Percentiles rank a stretch among this genome's conserved stretches.
Evolutionary conservation across 2,329 filamentous ascomycete genomes (phyloP).

Genomic region (Trichoderma sp.): DNA sequence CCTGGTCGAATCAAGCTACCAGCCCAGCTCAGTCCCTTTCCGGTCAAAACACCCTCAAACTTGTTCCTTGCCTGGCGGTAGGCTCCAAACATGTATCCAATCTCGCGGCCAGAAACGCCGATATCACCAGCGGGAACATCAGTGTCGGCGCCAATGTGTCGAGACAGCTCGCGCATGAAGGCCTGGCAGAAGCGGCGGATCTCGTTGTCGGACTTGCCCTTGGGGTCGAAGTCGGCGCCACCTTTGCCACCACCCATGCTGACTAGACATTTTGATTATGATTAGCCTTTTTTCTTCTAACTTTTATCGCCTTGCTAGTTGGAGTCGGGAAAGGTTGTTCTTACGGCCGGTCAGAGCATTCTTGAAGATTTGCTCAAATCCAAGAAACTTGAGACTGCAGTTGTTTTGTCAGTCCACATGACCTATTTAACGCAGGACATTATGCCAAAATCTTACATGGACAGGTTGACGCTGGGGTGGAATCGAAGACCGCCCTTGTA

Average conservation of each 20-base stretch:
- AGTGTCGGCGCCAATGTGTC: conserved; percentile 93
- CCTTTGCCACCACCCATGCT: conserved; percentile 95
- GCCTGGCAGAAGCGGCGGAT: conserved; percentile 94
- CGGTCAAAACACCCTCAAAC: conserved; percentile 95
- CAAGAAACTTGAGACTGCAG: conserved; percentile 81
- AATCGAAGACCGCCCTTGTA: conserved; percentile 98
- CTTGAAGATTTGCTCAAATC: conserved; percentile 99
- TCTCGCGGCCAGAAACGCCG: conserved; percentile 85
- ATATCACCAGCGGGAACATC: conserved; percentile 98
- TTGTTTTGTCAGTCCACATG: neutral
- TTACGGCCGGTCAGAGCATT: conserved; percentile 93
- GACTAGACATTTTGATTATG: conserved; percentile 30
- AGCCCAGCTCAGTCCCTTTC: conserved; percentile 92
- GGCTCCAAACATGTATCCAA: conserved; percentile 91
- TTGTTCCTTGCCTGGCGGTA: conserved; percentile 85
- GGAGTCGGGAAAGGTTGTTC: conserved; percentile 29
- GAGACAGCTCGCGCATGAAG: conserved; percentile 94
- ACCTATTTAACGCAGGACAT: conserved; percentile 26
- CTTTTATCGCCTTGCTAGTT: too few relatives aligned
- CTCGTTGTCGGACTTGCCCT: conserved; percentile 96
- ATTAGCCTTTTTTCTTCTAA: neutral
- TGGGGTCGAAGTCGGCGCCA: conserved; percentile 97
- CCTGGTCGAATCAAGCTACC: conserved; percentile 84
- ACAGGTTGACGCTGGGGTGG: conserved; percentile 82
- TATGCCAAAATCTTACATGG: conserved; percentile 45